Base-by-base conservation (phyloP, 257 asterid species). In the Solanum neorickii region DNA sequence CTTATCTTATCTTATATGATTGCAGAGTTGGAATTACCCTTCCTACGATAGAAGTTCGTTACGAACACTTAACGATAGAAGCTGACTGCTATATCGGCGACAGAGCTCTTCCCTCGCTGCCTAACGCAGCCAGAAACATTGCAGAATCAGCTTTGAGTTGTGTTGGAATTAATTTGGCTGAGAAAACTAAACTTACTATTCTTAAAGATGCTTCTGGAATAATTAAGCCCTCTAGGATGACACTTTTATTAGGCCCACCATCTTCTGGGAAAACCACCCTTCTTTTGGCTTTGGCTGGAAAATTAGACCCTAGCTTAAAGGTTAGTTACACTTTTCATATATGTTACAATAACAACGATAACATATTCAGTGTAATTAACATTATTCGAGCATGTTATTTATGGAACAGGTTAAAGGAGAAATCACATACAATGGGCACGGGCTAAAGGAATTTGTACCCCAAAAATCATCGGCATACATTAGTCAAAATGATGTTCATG, bases 401-500 rank as follows among this genome's bases (percentile, higher is more conserved):
- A 59, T 90, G 87, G 18, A 52, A 86, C 95, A 97, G 99, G 90
- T 87, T 9, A 88, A 83, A 60, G 99, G 98, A 89, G 95, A 93
- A 84, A 92, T 95, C 82, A 91, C 98, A 5, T 97, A 97, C 91
- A 96, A 97, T 41, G 99, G 99, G 10, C 97, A 96, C 62, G 56
- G 62, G 85, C 87, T 97, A 6, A 47, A 88, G 44, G 99, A 97
- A 60, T 97, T 97, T 85, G 96, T 96, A 9, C 96, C 99, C 3
- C 95, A 91, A 6, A 97, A 95, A 85, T 96, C 99, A 41, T 96
- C 99, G 0, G 99, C 99, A 9, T 97, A 96, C 92, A 95, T 97
- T 46, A 97, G 99, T 89, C 99, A 97, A 89, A 94, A 94, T 85
- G 99, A 97, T 91, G 93, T 97, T 82, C 99, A 97, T 88, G 92